These are phyloP conservation scores for Candida sakaeoensis DNA, from an alignment of 805 yeast species.

Conservation along the genomic window DNA sequence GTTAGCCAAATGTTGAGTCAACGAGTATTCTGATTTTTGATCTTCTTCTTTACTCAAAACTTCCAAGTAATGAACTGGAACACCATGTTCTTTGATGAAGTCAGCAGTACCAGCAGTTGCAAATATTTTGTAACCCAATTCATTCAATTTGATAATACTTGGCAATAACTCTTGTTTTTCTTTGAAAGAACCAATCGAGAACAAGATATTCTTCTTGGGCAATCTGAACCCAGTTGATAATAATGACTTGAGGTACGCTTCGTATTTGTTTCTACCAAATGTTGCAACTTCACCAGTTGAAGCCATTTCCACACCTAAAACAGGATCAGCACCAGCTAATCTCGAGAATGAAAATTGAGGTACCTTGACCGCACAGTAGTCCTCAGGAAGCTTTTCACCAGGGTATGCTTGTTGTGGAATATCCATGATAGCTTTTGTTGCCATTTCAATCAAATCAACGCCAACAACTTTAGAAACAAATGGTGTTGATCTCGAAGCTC, in stretches of 20 bases:
- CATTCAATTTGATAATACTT: conserved; percentile 71
- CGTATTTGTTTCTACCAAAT: conserved; percentile 93
- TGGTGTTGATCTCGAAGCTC: conserved; percentile 99
- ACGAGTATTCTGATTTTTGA: conserved; percentile 89
- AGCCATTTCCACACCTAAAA: conserved; percentile 98
- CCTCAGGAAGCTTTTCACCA: conserved; percentile 79
- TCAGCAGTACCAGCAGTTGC: conserved; percentile 99
- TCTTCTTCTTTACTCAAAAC: conserved; percentile 69
- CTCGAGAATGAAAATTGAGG: conserved; percentile 98
- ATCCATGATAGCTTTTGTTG: conserved; percentile 92
- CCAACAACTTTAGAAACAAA: conserved; percentile 97
- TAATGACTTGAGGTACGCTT: conserved; percentile 93
- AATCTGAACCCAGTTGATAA: conserved; percentile 92
- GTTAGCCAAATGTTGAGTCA: conserved; percentile 94
- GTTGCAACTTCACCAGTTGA: conserved; percentile 98
- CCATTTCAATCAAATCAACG: conserved; percentile 93
- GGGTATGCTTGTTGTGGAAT: conserved; percentile 88
- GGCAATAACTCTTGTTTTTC: conserved; percentile 94
- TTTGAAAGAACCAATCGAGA: conserved; percentile 94
- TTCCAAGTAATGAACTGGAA: conserved; percentile 94
- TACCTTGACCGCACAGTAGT: conserved; percentile 80
- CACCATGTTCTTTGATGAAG: conserved; percentile 89
- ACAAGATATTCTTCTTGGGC: conserved; percentile 90
- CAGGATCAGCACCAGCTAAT: conserved; percentile 98
- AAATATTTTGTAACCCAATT: conserved; percentile 84